Evolutionary conservation across 306 rosid genomes (phyloP).

Genomic region (Hippophae tibetana): DNA sequence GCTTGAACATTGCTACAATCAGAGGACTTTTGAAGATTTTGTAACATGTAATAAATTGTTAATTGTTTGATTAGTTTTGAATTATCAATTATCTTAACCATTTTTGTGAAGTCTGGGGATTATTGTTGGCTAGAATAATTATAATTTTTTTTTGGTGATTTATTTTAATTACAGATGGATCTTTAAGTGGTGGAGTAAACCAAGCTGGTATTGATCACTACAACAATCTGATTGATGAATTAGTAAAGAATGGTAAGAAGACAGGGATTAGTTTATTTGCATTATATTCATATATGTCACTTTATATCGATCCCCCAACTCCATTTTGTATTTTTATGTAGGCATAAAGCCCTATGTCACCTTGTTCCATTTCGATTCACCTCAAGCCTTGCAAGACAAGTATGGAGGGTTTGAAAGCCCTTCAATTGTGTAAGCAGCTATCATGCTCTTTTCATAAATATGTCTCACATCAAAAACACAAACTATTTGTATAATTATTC

Average conservation of each 20-base stretch:
- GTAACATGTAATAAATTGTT: too few relatives aligned
- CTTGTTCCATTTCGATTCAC: conserved; percentile 16
- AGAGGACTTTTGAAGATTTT: too few relatives aligned
- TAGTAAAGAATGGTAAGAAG: conserved; percentile 5
- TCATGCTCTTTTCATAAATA: too few relatives aligned
- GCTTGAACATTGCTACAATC: too few relatives aligned
- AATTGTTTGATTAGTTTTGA: too few relatives aligned
- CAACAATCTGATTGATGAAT: conserved; percentile 12
- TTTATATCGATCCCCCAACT: too few relatives aligned
- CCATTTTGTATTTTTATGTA: not conserved
- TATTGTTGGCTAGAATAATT: too few relatives aligned
- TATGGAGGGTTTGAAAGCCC: conserved; percentile 19
- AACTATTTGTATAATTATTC: too few relatives aligned
- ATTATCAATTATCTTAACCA: too few relatives aligned
- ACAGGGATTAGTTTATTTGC: not conserved
- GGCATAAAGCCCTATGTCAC: conserved; percentile 17
- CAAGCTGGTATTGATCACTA: conserved; percentile 16
- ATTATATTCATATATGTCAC: too few relatives aligned
- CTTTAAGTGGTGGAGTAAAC: conserved; percentile 7
- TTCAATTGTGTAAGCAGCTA: conserved; percentile 2
- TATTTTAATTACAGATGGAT: conserved; percentile 1
- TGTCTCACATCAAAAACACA: too few relatives aligned
- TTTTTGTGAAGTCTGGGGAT: too few relatives aligned
- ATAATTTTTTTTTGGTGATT: not conserved
- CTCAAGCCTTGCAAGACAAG: conserved; percentile 17